Evolutionary conservation across 1,284 basidiomycete genomes (phyloP), one percentile per base, ranked within the genome.

Genomic region (Salmacisia buchloeana): DNA sequence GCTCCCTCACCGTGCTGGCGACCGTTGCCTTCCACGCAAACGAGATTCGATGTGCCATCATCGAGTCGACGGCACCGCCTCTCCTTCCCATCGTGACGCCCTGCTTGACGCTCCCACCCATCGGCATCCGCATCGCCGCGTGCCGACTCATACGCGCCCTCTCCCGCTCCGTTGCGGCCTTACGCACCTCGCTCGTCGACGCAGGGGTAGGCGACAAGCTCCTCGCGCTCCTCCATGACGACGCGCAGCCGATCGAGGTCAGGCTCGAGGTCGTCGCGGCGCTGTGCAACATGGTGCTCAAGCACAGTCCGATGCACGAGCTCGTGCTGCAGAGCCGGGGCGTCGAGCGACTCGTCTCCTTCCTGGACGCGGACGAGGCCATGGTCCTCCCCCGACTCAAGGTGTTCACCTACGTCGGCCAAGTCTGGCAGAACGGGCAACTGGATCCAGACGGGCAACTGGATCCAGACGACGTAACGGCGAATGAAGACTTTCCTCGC

Each of bases 251-350:
- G 25, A 69, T 66, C 35, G 63, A 70, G 49, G 66, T 78, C 45
- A 69, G 68, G 56, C 58, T 67, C 4, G 72, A 78, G 45, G 76
- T 69, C 1, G 65, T 71, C 3, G 76, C 69, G 38, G 60, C 72
- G 9, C 59, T 78, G 18, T 75, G 74, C 69, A 77, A 78, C 58
- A 60, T 78, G 33, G 73, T 75, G 34, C 63, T 77, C 36, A 71
- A 72, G 34, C 76, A 74, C 43, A 72, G 70, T 45, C 77, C 77
- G 23, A 76, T 76, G 75, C 74, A 75, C 52, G 63, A 69, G 58
- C 58, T 64, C 23, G 66, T 77, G 2, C 39, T 74, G 33, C 70
- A 74, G 43, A 61, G 66, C 2, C 72, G 69, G 18, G 73, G 75
- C 1, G 41, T 77, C 10, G 63, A 68, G 54, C 60, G 39, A 21